Percentiles rank a stretch among this genome's conserved stretches.
These are phyloP conservation scores for Eimeria mitis DNA, from an alignment of 169 alveolate species.

Conservation along the genomic window DNA sequence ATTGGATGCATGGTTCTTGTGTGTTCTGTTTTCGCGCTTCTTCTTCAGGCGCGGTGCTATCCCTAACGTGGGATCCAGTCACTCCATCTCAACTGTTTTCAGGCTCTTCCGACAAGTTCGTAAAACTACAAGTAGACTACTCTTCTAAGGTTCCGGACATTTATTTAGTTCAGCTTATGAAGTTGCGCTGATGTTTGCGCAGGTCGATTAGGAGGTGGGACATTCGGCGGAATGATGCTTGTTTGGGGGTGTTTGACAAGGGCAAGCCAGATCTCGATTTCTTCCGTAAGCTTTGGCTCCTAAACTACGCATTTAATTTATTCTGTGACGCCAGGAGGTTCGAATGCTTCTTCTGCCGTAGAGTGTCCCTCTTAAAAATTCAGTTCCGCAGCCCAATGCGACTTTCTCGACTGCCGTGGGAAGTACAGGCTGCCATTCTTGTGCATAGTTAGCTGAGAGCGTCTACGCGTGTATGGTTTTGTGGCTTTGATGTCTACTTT, in stretches of 20 bases:
- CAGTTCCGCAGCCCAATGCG: not conserved
- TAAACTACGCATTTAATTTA: not conserved
- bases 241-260: slow-evolving; percentile 28
- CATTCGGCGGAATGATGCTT: slow-evolving; percentile 39
- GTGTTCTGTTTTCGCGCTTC: not conserved
- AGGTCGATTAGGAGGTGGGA: slow-evolving; percentile 68
- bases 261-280: slow-evolving; percentile 57
- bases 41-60: slow-evolving; percentile 65
- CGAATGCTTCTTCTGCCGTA: not conserved
- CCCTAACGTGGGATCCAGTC: slow-evolving; percentile 30
- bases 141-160: not conserved
- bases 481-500: not conserved
- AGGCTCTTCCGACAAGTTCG: slow-evolving; percentile 69
- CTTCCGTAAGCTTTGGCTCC: slow-evolving; percentile 13
- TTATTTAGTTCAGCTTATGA: not conserved
- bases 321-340: not conserved
- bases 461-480: not conserved
- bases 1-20: not conserved
- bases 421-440: not conserved
- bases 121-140: not conserved
- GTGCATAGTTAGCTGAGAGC: not conserved
- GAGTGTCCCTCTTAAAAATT: not conserved
- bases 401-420: not conserved
- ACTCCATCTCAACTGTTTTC: slow-evolving; percentile 46
- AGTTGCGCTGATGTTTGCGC: not conserved